These are phyloP conservation scores for Starmerella gropengiesseri DNA, from an alignment of 805 yeast species.

Conservation along the genomic window DNA sequence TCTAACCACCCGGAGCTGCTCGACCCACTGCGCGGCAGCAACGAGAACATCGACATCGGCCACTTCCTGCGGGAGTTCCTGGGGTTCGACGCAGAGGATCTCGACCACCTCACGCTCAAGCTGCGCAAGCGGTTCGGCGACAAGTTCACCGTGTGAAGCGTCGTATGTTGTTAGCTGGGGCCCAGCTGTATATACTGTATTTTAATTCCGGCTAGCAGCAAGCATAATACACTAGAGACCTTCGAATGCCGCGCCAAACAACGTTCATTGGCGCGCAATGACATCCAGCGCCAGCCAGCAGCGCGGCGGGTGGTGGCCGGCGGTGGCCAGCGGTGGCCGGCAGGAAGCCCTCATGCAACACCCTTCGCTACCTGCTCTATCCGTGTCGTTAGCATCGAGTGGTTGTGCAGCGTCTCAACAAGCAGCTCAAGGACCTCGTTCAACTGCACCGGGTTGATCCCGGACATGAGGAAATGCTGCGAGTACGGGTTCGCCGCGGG, in stretches of 20 bases:
- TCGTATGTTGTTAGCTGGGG: too few species aligned
- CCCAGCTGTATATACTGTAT: neutral
- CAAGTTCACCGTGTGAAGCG: too few species aligned
- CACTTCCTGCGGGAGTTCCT: constrained; percentile 49
- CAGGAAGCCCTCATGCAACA: constrained; percentile 24
- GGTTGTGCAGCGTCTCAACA: constrained; percentile 24
- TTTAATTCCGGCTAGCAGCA: neutral
- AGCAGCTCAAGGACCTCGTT: constrained; percentile 23
- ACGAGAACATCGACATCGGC: constrained; percentile 81
- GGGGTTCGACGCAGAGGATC: constrained; percentile 25
- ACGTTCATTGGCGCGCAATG: too few species aligned
- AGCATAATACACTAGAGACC: neutral
- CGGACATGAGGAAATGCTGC: constrained; percentile 22
- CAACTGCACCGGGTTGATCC: constrained; percentile 23
- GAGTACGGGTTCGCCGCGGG: constrained; percentile 26
- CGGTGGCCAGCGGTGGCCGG: too few species aligned
- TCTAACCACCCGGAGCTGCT: constrained; percentile 31
- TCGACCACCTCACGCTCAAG: constrained; percentile 25
- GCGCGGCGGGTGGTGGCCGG: too few species aligned
- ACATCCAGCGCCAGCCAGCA: too few species aligned
- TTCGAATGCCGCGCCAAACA: too few species aligned
- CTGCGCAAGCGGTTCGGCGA: constrained; percentile 21
- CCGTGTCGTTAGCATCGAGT: constrained; percentile 23
- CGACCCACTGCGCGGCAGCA: constrained; percentile 44
- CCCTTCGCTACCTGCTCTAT: constrained; percentile 31